Evolutionary conservation across 371 early-diverging fungal genomes (phyloP).

Genomic region (Neoconidiobolus thromboides): DNA sequence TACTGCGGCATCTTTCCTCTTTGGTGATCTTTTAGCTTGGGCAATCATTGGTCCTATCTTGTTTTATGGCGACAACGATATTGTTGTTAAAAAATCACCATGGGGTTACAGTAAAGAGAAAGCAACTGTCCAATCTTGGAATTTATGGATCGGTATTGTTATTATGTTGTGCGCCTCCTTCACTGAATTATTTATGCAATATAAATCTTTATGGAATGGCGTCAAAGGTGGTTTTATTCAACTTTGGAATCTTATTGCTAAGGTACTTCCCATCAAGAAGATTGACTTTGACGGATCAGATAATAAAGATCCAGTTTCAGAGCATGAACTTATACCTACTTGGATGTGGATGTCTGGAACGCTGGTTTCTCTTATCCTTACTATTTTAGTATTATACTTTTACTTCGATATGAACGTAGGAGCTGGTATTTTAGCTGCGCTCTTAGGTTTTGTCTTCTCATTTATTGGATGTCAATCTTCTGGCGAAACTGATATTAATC

Average conservation of each 20-base stretch:
- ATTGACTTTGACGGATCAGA: slow-evolving; percentile 6
- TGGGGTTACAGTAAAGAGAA: slow-evolving; percentile 17
- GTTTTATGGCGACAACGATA: slow-evolving; percentile 5
- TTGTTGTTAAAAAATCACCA: slow-evolving; percentile 17
- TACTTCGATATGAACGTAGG: slow-evolving; percentile 34
- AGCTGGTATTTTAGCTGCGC: slow-evolving; percentile 29
- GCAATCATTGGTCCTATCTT: slow-evolving; percentile 28
- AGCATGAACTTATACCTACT: slow-evolving; percentile 31
- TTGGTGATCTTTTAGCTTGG: slow-evolving; percentile 28
- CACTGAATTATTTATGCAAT: slow-evolving; percentile 33
- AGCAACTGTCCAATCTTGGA: slow-evolving; percentile 27
- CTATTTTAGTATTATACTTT: slow-evolving; percentile 32
- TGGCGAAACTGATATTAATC: slow-evolving; percentile 41
- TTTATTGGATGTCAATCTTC: slow-evolving; percentile 47
- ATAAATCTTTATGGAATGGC: slow-evolving; percentile 32
- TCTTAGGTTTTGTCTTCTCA: slow-evolving; percentile 42
- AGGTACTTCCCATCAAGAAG: not conserved
- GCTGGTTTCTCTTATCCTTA: slow-evolving; percentile 28
- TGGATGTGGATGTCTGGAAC: slow-evolving; percentile 38
- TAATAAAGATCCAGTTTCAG: slow-evolving; percentile 20
- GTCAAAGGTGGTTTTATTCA: slow-evolving; percentile 19
- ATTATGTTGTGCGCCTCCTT: slow-evolving; percentile 46
- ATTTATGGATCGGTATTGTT: slow-evolving; percentile 55
- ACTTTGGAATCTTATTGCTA: slow-evolving; percentile 9
- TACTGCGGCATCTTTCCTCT: slow-evolving; percentile 33